These are phyloP conservation scores for Sherardia arvensis DNA, from an alignment of 257 asterid genomes.

Conservation along the genomic window DNA sequence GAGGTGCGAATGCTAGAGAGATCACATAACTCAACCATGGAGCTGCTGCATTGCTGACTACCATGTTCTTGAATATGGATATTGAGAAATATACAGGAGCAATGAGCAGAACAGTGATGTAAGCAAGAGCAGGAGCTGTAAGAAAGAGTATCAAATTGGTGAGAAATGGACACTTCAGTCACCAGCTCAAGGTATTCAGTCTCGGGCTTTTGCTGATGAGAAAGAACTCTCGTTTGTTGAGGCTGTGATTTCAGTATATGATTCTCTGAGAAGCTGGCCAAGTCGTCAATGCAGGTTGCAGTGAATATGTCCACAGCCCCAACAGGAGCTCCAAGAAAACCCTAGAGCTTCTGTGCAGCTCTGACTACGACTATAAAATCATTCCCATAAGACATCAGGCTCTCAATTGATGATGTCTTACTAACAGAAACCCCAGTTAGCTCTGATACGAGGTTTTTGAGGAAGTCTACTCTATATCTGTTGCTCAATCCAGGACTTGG, in stretches of 20 bases:
- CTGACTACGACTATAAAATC: conserved; percentile 92
- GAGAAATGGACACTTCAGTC: conserved; percentile 37
- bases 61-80: conserved; percentile 29
- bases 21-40: conserved; percentile 35
- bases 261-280: conserved; percentile 60
- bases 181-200: conserved; percentile 26
- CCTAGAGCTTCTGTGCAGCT: conserved; percentile 88
- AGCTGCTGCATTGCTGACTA: conserved; percentile 23
- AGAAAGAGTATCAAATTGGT: conserved; percentile 27
- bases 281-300: conserved; percentile 70
- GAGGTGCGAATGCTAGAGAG: conserved; percentile 46
- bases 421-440: conserved; percentile 43
- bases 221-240: conserved; percentile 16
- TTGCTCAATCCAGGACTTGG: conserved; percentile 27
- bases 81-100: conserved; percentile 50
- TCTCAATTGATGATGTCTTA: conserved; percentile 56
- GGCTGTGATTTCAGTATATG: conserved; percentile 49
- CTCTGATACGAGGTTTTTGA: conserved; percentile 58
- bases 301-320: conserved; percentile 89
- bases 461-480: conserved; percentile 41
- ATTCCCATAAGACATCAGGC: conserved; percentile 59
- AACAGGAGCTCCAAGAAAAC: conserved; percentile 68
- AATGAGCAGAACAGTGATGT: conserved; percentile 39
- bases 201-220: conserved; percentile 25
- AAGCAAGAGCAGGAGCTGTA: conserved; percentile 53